A percentile compares a stretch with the other conserved stretches of the same genome.
Evolutionary conservation across 2,329 filamentous ascomycete species (phyloP).

Genomic region (Coniella vitis): DNA sequence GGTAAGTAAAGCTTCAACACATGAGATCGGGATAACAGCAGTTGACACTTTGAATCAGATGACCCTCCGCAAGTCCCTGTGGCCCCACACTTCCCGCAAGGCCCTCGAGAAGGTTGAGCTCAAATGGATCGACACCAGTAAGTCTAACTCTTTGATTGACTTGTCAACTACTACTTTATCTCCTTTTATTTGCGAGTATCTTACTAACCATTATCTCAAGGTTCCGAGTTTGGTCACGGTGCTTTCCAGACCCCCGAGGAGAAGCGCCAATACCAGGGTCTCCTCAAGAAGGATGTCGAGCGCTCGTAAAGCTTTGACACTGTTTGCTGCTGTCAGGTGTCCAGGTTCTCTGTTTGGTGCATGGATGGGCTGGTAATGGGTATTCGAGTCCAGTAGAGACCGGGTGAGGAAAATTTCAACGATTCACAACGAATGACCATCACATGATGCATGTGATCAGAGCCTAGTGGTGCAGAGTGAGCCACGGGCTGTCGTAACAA

Average conservation of each 20-base stretch:
- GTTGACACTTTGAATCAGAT: constrained; percentile 36
- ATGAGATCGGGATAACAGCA: not conserved
- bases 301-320: constrained; percentile 31
- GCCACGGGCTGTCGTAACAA: constrained; percentile 8
- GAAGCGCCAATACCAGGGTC: constrained; percentile 97
- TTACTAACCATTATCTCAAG: constrained; percentile 36
- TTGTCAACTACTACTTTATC: too few species aligned
- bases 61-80: constrained; percentile 98
- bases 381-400: constrained; percentile 11
- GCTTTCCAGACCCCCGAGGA: constrained; percentile 97
- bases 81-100: constrained; percentile 89
- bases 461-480: not conserved
- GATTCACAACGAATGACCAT: constrained; percentile 4
- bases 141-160: not conserved
- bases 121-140: constrained; percentile 96
- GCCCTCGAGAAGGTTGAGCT: constrained; percentile 98
- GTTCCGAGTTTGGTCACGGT: constrained; percentile 98
- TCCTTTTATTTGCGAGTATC: too few species aligned
- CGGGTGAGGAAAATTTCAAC: constrained; percentile 10
- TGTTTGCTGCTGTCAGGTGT: constrained; percentile 48
- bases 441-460: too few species aligned
- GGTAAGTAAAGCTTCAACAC: not conserved
- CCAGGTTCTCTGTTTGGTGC: constrained; percentile 37
- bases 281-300: constrained; percentile 93
- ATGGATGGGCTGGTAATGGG: constrained; percentile 13